phyloP scores from a whole-genome alignment of 176 grass and related monocot species.

The Raddia distichophylla region DNA sequence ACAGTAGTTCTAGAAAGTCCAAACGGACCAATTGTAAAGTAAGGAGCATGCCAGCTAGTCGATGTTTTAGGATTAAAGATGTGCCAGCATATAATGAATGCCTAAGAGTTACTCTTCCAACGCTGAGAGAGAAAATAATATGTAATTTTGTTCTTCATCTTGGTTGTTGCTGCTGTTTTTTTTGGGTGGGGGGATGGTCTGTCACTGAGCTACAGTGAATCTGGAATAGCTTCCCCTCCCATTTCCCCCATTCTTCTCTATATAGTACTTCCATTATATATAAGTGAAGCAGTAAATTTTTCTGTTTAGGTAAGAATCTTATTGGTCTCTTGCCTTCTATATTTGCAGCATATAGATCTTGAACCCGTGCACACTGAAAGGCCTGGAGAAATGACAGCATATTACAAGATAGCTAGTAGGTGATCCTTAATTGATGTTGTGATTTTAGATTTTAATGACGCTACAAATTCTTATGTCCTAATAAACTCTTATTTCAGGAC shows the following conservation, averaged over 20 bases:
- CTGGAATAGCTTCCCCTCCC: too few relatives aligned
- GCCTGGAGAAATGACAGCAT: constrained; percentile 85
- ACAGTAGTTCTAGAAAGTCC: not conserved
- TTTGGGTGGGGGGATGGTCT: too few relatives aligned
- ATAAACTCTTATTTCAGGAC: constrained; percentile 55
- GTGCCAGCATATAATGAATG: not conserved
- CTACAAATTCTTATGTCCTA: constrained; percentile 28
- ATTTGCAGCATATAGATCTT: constrained; percentile 85
- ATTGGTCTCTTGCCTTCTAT: constrained; percentile 28
- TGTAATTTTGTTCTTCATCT: not conserved
- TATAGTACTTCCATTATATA: constrained; percentile 1
- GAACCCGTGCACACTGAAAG: constrained; percentile 92
- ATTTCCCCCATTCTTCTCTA: not conserved
- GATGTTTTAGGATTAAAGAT: not conserved
- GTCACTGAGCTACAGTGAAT: too few relatives aligned
- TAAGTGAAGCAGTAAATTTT: not conserved
- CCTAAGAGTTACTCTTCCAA: not conserved
- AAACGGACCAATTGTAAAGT: not conserved
- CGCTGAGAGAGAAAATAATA: not conserved
- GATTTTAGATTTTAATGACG: constrained; percentile 28
- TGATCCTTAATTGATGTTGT: constrained; percentile 29
- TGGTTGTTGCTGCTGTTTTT: too few relatives aligned
- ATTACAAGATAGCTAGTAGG: constrained; percentile 99
- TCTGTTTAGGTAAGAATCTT: constrained; percentile 8
- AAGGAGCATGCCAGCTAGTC: not conserved